Conservation (phyloP, 1,139 yeast species). For the Hemisphaericaspora lyxosophila region DNA sequence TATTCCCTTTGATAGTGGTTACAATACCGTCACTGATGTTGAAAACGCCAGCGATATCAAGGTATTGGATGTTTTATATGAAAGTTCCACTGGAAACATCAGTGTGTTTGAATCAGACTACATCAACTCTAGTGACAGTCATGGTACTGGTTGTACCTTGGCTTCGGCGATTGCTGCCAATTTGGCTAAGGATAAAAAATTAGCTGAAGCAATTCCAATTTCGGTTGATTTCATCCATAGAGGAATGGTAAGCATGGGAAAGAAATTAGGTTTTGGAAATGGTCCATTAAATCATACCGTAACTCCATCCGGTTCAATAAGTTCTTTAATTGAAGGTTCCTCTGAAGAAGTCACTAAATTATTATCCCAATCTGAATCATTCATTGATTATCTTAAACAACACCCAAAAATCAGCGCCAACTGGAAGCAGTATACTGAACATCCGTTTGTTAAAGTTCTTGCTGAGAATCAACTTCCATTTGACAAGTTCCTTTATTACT, state of each 20-base stretch:
- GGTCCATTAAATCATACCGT: slow-evolving; percentile 72
- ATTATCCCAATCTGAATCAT: slow-evolving; percentile 6
- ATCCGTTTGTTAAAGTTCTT: slow-evolving; percentile 57
- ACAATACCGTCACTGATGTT: slow-evolving; percentile 16
- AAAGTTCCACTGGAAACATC: slow-evolving; percentile 35
- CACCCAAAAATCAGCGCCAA: slow-evolving; percentile 56
- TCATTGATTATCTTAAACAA: slow-evolving; percentile 47
- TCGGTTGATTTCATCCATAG: slow-evolving; percentile 67
- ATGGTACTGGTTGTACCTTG: slow-evolving; percentile 91
- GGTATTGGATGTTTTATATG: slow-evolving; percentile 63
- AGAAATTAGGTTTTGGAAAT: slow-evolving; percentile 55
- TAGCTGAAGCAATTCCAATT: slow-evolving; percentile 51
- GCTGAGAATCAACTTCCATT: slow-evolving; percentile 54
- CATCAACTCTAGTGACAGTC: slow-evolving; percentile 58
- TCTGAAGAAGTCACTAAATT: slow-evolving; percentile 1
- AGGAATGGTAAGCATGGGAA: slow-evolving; percentile 47
- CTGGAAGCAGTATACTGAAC: slow-evolving; percentile 63
- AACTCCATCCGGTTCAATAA: slow-evolving; percentile 17
- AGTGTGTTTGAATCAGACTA: slow-evolving; percentile 51
- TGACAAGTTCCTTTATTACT: slow-evolving; percentile 53
- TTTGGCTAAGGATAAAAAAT: slow-evolving; percentile 52
- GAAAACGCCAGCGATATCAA: slow-evolving; percentile 18
- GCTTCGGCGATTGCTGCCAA: slow-evolving; percentile 81
- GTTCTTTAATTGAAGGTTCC: slow-evolving; percentile 11
- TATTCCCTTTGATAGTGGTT: slow-evolving; percentile 45